A percentile compares a stretch with the other conserved stretches of the same genome.
Evolutionary conservation across 1,284 basidiomycete genomes (phyloP).

Genomic region (Malassezia psittaci): DNA sequence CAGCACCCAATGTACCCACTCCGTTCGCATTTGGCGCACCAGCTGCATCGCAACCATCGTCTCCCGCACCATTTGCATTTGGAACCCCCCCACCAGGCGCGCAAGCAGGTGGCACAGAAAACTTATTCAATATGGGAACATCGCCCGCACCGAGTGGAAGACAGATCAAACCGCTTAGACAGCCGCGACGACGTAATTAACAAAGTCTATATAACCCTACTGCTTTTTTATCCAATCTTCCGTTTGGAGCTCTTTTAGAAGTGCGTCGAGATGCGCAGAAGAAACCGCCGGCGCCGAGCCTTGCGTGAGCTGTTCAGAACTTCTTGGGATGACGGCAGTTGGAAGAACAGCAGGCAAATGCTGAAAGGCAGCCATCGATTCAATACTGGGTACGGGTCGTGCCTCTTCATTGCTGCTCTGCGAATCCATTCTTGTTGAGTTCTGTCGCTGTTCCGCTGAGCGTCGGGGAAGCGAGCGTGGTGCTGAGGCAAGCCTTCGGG

Average conservation of each 20-base stretch:
- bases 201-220: neutral
- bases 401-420: neutral
- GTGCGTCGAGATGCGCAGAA: conserved; percentile 4
- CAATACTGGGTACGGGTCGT: neutral
- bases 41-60: conserved; percentile 2
- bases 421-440: too few relatives aligned
- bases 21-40: conserved; percentile 8
- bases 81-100: conserved; percentile 10
- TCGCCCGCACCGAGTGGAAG: conserved; percentile 21
- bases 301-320: too few relatives aligned
- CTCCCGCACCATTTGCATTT: conserved; percentile 15
- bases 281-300: neutral
- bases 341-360: too few relatives aligned
- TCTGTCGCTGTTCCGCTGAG: neutral
- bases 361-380: neutral
- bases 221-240: conserved; percentile 1
- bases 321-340: too few relatives aligned
- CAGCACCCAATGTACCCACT: conserved; percentile 6
- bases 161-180: conserved; percentile 32
- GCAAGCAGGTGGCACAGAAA: conserved; percentile 5
- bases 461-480: neutral
- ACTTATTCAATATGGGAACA: conserved; percentile 31
- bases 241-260: neutral
- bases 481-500: neutral
- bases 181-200: conserved; percentile 14